These are phyloP conservation scores for Letharia columbiana DNA, from an alignment of 495 filamentous ascomycete species.

Conservation along the genomic window DNA sequence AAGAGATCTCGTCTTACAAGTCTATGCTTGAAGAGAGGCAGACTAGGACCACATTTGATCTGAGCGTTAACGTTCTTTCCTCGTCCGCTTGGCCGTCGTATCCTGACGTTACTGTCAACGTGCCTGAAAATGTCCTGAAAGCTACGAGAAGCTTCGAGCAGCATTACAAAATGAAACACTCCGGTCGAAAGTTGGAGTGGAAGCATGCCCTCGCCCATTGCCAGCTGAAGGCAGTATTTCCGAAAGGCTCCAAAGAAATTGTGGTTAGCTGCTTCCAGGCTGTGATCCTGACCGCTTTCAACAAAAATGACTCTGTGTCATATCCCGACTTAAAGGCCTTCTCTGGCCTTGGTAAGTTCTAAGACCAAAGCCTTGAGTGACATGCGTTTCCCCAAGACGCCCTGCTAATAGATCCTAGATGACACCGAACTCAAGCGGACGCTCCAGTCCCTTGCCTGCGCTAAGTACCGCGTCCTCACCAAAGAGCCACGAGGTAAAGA, in stretches of 20 bases:
- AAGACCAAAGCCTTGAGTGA: not conserved
- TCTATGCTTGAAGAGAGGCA: constrained; percentile 42
- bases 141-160: constrained; percentile 65
- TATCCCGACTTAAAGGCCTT: constrained; percentile 63
- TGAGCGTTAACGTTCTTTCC: constrained; percentile 79
- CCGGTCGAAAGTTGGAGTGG: constrained; percentile 78
- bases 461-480: constrained; percentile 70
- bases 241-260: constrained; percentile 72
- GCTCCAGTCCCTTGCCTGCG: constrained; percentile 88
- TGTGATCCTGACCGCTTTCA: constrained; percentile 87
- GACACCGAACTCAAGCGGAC: constrained; percentile 78
- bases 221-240: constrained; percentile 68
- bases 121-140: constrained; percentile 62
- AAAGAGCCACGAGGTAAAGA: constrained; percentile 84
- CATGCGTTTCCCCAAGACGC: not conserved
- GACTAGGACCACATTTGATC: constrained; percentile 53
- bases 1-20: constrained; percentile 76
- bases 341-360: constrained; percentile 54
- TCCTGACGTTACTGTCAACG: constrained; percentile 63
- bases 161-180: constrained; percentile 81
- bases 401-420: constrained; percentile 36
- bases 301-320: constrained; percentile 52
- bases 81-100: constrained; percentile 88
- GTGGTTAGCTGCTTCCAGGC: constrained; percentile 85
- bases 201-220: constrained; percentile 86